Evolutionary conservation across 2,329 filamentous ascomycete genomes (phyloP).

Genomic region (Alternaria conjuncta): DNA sequence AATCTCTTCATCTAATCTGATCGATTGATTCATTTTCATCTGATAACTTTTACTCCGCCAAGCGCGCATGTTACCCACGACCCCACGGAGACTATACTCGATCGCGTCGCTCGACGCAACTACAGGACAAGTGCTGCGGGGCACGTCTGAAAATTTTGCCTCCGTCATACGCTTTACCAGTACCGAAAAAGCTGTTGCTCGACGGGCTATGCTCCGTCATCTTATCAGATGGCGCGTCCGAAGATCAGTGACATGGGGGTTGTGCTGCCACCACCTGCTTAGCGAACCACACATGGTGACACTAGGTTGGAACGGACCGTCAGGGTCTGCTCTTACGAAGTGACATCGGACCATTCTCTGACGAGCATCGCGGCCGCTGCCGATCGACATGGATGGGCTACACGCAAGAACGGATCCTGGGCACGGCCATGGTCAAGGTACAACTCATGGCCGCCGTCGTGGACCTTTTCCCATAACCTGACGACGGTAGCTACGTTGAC

Average conservation of each 20-base stretch:
- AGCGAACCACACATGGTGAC: conserved; percentile 23
- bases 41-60: conserved; percentile 29
- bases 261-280: conserved; percentile 7
- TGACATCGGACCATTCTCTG: conserved; percentile 38
- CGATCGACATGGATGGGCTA: conserved; percentile 26
- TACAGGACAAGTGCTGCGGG: conserved; percentile 34
- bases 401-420: conserved; percentile 22
- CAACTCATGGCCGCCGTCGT: conserved; percentile 28
- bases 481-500: conserved; percentile 2
- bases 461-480: conserved; percentile 17
- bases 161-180: conserved; percentile 39
- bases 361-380: conserved; percentile 27
- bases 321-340: conserved; percentile 22
- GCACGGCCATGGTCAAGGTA: conserved; percentile 23
- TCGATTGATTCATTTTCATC: conserved; percentile 33
- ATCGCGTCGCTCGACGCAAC: conserved; percentile 7
- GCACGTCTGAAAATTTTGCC: conserved; percentile 34
- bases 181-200: conserved; percentile 14
- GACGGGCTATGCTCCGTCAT: conserved; percentile 18
- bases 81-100: conserved; percentile 24
- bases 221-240: conserved; percentile 41
- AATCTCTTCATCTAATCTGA: conserved; percentile 21
- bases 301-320: conserved; percentile 29
- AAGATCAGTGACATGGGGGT: conserved; percentile 24
- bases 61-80: conserved; percentile 20